These are phyloP conservation scores for Aspergillus cavernicola DNA, from an alignment of 495 filamentous ascomycete genomes.

Conservation along the genomic window DNA sequence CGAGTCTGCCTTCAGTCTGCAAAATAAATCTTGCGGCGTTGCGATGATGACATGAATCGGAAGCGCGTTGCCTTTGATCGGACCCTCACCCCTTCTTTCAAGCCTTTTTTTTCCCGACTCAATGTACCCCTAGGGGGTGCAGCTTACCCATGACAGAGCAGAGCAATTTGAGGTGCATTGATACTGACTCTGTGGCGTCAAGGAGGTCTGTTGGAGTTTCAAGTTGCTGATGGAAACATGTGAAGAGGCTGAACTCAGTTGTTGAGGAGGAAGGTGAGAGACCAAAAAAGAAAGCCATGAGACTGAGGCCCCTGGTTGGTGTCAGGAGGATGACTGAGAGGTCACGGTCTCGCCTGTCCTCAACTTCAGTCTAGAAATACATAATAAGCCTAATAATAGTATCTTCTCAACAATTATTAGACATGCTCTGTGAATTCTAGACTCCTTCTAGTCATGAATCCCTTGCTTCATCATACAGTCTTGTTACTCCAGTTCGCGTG, in stretches of 20 bases:
- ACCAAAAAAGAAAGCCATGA: not conserved
- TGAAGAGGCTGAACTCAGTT: constrained; percentile 9
- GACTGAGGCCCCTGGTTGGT: constrained; percentile 4
- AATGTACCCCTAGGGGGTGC: not conserved
- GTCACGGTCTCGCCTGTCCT: not conserved
- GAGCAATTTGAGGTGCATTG: not conserved
- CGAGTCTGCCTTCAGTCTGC: constrained; percentile 3
- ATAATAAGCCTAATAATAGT: too few relatives aligned
- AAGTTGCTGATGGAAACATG: not conserved
- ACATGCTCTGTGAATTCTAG: too few relatives aligned
- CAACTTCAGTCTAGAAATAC: too few relatives aligned
- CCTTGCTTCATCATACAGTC: not conserved
- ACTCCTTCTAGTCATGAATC: not conserved
- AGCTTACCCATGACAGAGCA: not conserved
- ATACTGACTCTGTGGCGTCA: not conserved
- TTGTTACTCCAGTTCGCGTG: constrained; percentile 1
- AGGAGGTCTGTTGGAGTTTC: not conserved
- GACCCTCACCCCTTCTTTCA: not conserved
- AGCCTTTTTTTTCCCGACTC: not conserved
- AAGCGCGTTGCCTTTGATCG: not conserved
- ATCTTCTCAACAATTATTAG: too few relatives aligned
- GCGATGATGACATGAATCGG: constrained; percentile 2
- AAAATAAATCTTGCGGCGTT: constrained; percentile 3
- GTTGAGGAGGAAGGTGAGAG: not conserved
- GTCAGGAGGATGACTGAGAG: not conserved